phyloP scores from a whole-genome alignment of 176 grass and related monocot genomes.

The Carex parvula region DNA sequence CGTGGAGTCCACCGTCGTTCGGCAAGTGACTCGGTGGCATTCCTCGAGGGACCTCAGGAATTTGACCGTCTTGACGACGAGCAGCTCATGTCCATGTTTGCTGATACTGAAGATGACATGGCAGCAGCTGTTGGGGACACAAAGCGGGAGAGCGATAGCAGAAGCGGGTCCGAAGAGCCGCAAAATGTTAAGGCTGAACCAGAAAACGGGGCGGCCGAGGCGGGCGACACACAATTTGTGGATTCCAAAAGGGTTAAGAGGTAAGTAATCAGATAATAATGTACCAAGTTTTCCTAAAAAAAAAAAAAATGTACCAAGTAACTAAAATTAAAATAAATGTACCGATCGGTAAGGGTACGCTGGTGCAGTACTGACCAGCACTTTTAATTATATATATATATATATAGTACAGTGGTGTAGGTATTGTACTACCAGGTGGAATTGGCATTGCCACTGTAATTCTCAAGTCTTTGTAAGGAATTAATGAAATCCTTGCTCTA shows the following conservation, averaged over 20 bases:
- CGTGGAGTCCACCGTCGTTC: constrained; percentile 70
- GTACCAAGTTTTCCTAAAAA: neutral
- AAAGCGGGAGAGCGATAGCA: constrained; percentile 26
- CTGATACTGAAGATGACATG: constrained; percentile 53
- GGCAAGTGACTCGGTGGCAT: constrained; percentile 77
- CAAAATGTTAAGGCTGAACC: constrained; percentile 47
- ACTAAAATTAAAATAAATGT: neutral
- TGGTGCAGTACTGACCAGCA: neutral
- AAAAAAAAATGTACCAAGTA: neutral
- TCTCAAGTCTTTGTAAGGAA: neutral
- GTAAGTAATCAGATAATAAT: constrained; percentile 27
- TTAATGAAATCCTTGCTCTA: neutral
- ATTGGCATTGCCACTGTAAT: neutral
- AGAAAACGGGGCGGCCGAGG: neutral
- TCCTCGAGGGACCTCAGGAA: constrained; percentile 67
- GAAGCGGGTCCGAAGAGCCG: constrained; percentile 33
- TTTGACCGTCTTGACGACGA: constrained; percentile 94
- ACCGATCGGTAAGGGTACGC: neutral
- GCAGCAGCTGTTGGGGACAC: constrained; percentile 28
- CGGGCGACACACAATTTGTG: constrained; percentile 1
- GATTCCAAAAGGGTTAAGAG: constrained; percentile 93
- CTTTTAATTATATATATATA: neutral
- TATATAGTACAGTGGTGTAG: neutral
- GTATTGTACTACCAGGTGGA: neutral
- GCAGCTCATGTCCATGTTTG: constrained; percentile 99